phyloP scores from a whole-genome alignment of 257 asterid species.

The Fraxinus excelsior region DNA sequence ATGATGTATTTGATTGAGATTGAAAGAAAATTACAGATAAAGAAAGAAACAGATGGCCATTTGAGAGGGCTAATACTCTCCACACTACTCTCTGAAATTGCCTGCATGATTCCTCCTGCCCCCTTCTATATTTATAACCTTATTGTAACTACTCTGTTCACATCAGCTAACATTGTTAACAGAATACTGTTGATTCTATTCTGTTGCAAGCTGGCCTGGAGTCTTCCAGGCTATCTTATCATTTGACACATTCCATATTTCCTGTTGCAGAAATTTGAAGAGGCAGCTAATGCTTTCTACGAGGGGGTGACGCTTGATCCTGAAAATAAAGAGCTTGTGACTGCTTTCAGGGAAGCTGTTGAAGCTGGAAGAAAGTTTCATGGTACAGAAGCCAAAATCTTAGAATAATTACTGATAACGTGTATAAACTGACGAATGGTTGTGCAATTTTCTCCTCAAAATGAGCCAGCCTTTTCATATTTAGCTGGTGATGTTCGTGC shows the following conservation, averaged over 20 bases:
- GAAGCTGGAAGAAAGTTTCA: conserved; percentile 80
- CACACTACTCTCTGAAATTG: too few species aligned
- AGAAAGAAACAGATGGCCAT: too few species aligned
- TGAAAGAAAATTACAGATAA: too few species aligned
- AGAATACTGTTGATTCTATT: too few species aligned
- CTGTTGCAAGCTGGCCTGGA: too few species aligned
- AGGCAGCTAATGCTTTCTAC: conserved; percentile 90
- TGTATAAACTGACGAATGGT: not conserved
- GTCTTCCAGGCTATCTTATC: not conserved
- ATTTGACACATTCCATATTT: conserved; percentile 5
- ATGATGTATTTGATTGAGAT: too few species aligned
- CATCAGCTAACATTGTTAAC: too few species aligned
- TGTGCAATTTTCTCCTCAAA: not conserved
- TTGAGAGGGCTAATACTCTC: too few species aligned
- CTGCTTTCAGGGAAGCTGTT: conserved; percentile 98
- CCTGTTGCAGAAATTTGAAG: conserved; percentile 75
- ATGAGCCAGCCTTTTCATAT: not conserved
- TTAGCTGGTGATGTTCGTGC: not conserved
- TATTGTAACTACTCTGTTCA: too few species aligned
- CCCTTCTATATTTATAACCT: too few species aligned
- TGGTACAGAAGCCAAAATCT: conserved; percentile 32
- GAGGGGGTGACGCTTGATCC: conserved; percentile 89
- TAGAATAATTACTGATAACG: not conserved
- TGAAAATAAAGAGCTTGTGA: conserved; percentile 83
- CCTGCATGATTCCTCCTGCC: too few species aligned